Base-by-base conservation (phyloP, 1,139 yeast genomes). In the Suhomyces guaymorum region DNA sequence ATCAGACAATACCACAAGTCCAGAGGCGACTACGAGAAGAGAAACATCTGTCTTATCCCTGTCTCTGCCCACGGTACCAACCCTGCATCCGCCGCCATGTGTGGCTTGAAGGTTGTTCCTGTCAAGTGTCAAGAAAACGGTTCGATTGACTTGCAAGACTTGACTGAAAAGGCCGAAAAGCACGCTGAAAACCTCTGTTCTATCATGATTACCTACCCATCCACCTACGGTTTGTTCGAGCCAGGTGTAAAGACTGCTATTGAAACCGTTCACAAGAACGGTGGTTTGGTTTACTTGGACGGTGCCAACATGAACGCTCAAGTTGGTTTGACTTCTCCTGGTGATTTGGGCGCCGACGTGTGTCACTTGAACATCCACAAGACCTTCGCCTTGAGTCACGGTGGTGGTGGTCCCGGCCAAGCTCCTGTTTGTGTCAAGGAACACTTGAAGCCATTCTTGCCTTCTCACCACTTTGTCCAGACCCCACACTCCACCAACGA, bases 281-380 rank as follows among this genome's bases (percentile, higher is more conserved):
- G 98, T 39, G 98, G 97, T 23, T 95, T 90, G 61, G 97, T 92
- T 19, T 92, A 92, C 66, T 73, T 92, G 66, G 98, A 92, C 63
- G 98, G 98, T 58, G 98, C 98, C 42, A 92, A 92, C 65, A 92
- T 92, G 98, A 92, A 92, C 59, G 98, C 98, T 0, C 98, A 92
- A 64, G 96, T 92, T 36, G 98, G 98, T 17, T 73, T 92, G 44
- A 92, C 97, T 0, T 86, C 96, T 9, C 98, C 98, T 11, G 98
- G 97, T 41, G 97, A 89, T 57, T 72, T 92, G 52, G 97, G 97
- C 35, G 97, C 97, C n/a, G 98, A 92, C 64, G 97, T 92, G 29
- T 92, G 98, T 64, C 98, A 92, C 57, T 75, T 92, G 67, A 92
- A 92, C 60, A 73, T 92, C 57, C 98, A 92, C 72, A 92, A 92